Evolutionary conservation across 148 eudicot species (phyloP).

Genomic region (Cornus suecica): DNA sequence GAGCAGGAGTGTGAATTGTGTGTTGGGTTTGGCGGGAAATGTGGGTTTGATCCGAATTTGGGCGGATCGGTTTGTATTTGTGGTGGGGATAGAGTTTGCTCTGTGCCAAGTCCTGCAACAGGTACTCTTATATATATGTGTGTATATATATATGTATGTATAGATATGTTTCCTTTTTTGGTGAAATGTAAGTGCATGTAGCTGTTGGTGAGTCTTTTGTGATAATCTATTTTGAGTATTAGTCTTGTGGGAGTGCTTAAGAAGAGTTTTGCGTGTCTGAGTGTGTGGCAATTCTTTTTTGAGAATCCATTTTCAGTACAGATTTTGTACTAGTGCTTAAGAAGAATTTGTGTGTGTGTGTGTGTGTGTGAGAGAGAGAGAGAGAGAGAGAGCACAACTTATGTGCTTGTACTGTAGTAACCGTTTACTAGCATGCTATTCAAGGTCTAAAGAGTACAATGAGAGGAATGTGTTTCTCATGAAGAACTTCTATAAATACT

Average conservation of each 20-base stretch:
- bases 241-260: too few relatives aligned
- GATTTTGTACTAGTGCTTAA: too few relatives aligned
- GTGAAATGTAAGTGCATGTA: not conserved
- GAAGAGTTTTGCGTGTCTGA: too few relatives aligned
- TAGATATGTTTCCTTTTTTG: not conserved
- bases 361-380: too few relatives aligned
- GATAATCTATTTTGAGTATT: too few relatives aligned
- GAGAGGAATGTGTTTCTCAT: not conserved
- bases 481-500: not conserved
- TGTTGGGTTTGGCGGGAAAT: constrained; percentile 18
- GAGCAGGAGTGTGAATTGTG: constrained; percentile 30
- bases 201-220: not conserved
- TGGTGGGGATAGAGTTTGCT: constrained; percentile 21
- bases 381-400: not conserved
- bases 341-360: too few relatives aligned
- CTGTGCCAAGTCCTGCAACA: not conserved
- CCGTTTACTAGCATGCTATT: not conserved
- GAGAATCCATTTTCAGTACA: too few relatives aligned
- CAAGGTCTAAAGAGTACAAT: not conserved
- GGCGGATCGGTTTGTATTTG: constrained; percentile 31
- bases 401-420: not conserved
- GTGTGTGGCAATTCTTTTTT: too few relatives aligned
- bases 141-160: too few relatives aligned
- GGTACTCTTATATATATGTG: too few relatives aligned
- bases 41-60: constrained; percentile 24